Evolutionary conservation across 768 basidiomycete species (phyloP), one percentile per base, ranked within the genome.

Genomic region (Leccinum imitatum): DNA sequence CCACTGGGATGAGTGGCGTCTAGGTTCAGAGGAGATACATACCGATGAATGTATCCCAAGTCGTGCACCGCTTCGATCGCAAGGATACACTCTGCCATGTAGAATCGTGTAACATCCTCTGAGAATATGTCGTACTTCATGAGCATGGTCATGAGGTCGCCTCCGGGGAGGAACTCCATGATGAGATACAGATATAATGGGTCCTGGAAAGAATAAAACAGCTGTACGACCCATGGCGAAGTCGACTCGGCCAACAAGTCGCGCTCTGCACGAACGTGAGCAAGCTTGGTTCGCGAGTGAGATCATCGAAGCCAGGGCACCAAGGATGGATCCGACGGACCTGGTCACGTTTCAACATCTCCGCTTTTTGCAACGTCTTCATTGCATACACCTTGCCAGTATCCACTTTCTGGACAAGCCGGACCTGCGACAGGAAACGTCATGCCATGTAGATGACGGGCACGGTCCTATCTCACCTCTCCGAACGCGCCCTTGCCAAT

Each of bases 101-200:
- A 99, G 77, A 99, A 98, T 59, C 96, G 88, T 31, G 94, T 95
- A 39, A 98, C 96, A 71, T 98, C 96, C 75, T 98, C 97, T 7
- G 93, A 93, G 78, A 98, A 98, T 8, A 96, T 91, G 74, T 98
- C 96, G 76, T 99, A 98, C 76, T 98, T 98, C 89, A 99, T 99
- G 67, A 99, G 80, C 96, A 98, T 99, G 13, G 97, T 98, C 96
- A 99, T 98, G 63, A 99, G 80, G 73, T 99, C 96, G n/a, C 96
- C 96, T 50, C 96, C 96, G 39, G 86, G 85, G 48, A 87, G 80
- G 75, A 89, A 90, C 76, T 90, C 89, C 96, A 99, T 99, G 79
- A 99, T 91, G 61, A 99, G 85, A 78, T 98, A 99, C 27, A 99
- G 86, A 71, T 96, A 98, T 55, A 93, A 79, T 1, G 91, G 86